A percentile compares a stretch with the other conserved stretches of the same genome.
Conservation (phyloP, 306 rosid genomes). For the Sechiopsis laciniata region DNA sequence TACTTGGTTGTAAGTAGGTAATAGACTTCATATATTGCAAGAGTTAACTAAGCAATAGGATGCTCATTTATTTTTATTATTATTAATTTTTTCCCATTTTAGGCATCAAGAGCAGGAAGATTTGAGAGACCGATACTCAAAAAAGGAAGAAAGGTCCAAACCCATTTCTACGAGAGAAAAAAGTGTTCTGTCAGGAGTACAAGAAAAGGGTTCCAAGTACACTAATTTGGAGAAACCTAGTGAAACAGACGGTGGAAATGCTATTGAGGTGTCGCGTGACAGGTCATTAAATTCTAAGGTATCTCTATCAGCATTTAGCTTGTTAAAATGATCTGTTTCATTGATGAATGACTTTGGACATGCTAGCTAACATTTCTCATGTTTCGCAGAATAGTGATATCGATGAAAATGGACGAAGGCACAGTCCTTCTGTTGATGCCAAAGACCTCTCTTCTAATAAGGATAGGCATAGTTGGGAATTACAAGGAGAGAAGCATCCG, state of each 20-base stretch:
- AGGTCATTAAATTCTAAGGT: constrained; percentile 78
- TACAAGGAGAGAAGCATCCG: constrained; percentile 48
- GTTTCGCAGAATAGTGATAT: constrained; percentile 60
- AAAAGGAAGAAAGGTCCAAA: constrained; percentile 53
- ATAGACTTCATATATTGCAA: constrained; percentile 1
- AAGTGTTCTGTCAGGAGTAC: constrained; percentile 42
- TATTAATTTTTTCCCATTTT: constrained; percentile 25
- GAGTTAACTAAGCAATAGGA: not conserved
- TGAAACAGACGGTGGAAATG: constrained; percentile 56
- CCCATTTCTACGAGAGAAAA: constrained; percentile 41
- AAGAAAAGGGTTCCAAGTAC: constrained; percentile 66
- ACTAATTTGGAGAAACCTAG: constrained; percentile 49
- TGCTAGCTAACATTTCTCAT: constrained; percentile 40
- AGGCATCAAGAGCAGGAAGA: constrained; percentile 65
- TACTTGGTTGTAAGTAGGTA: not conserved
- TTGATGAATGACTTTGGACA: constrained; percentile 69
- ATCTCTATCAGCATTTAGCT: constrained; percentile 59
- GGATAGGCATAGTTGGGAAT: constrained; percentile 59
- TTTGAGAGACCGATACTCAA: constrained; percentile 52
- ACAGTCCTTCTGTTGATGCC: constrained; percentile 43
- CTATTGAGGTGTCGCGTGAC: constrained; percentile 60
- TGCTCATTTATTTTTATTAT: constrained; percentile 12
- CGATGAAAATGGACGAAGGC: constrained; percentile 76
- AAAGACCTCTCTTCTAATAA: constrained; percentile 58
- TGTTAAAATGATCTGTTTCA: constrained; percentile 69